Evolutionary conservation across 2,329 filamentous ascomycete species (phyloP), one percentile per base, ranked within the genome.

Genomic region (Fusarium agapanthi): DNA sequence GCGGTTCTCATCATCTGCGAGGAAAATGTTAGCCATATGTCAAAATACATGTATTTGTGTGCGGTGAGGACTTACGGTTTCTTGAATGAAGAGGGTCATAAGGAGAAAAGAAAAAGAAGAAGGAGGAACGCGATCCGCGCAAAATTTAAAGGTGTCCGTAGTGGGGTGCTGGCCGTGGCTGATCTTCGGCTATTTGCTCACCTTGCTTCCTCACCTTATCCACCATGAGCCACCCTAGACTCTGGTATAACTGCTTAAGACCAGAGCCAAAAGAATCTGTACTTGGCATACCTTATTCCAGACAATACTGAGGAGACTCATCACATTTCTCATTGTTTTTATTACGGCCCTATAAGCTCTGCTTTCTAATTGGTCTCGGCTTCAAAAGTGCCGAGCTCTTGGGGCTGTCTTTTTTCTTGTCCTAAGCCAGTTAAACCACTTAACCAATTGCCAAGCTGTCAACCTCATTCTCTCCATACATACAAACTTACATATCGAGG

Each of bases 51-150:
- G 3, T 3, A 22, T 20, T 7, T 10, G 30, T 14, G 63, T 61
- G 61, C 64, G 71, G 72, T 74, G 53, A 14, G 51, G 15, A 90
- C 95, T 89, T 88, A 98, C 95, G 87, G 94, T 90, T 92, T 91
- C 92, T 97, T 97, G 97, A 98, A 95, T 93, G 95, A 40, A 95
- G 98, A 97, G 94, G 95, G 94, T 95, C 89, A 91, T 92, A 88
- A 91, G 87, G 79, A 80, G 85, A 88, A 87, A 83, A 87, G 83
- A 81, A 83, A 83, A 77, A 80, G 75, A 81, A 82, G 41, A 74
- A 69, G 34, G 34, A 62, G 47, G 37, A 81, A 77, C 77, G 69
- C 76, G 59, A 80, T 79, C 61, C 55, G 59, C 58, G 76, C 47
- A 71, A 69, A 73, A 77, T 84, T 85, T 84, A 84, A 83, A 80